Evolutionary conservation across 345 rosid species (phyloP).

Genomic region (Eucalyptus microcorys): DNA sequence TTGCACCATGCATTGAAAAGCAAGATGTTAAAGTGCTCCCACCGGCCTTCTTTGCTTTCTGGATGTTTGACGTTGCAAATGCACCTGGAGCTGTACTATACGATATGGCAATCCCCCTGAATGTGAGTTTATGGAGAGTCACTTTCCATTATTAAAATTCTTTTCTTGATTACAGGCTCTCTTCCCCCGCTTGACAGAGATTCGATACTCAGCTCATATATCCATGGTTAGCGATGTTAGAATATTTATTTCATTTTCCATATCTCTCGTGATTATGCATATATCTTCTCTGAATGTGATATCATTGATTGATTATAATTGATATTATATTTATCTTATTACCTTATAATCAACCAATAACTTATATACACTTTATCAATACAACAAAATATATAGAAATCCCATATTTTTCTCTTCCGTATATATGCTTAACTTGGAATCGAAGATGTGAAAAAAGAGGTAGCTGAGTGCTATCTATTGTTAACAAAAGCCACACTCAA

Average conservation of each 20-base stretch:
- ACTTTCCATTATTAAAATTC: background rate
- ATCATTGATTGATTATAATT: too few relatives aligned
- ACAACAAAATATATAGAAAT: too few relatives aligned
- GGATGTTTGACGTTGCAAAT: background rate
- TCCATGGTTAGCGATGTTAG: background rate
- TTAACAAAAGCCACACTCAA: background rate
- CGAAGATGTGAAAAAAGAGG: background rate
- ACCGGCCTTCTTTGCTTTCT: background rate
- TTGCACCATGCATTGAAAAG: background rate
- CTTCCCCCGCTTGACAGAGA: background rate
- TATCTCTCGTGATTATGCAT: too few relatives aligned
- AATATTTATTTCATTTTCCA: too few relatives aligned
- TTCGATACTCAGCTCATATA: background rate
- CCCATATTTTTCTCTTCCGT: too few relatives aligned
- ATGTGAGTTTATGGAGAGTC: background rate
- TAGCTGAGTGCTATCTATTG: background rate
- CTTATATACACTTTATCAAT: too few relatives aligned
- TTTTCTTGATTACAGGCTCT: background rate
- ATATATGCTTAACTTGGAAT: too few relatives aligned
- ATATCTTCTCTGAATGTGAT: too few relatives aligned
- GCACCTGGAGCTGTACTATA: background rate
- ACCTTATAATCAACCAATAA: too few relatives aligned
- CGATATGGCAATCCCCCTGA: background rate
- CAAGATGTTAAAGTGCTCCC: background rate
- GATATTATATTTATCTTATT: too few relatives aligned